Conservation (phyloP, 2,329 filamentous ascomycete genomes). For the Calonectria crousiana region DNA sequence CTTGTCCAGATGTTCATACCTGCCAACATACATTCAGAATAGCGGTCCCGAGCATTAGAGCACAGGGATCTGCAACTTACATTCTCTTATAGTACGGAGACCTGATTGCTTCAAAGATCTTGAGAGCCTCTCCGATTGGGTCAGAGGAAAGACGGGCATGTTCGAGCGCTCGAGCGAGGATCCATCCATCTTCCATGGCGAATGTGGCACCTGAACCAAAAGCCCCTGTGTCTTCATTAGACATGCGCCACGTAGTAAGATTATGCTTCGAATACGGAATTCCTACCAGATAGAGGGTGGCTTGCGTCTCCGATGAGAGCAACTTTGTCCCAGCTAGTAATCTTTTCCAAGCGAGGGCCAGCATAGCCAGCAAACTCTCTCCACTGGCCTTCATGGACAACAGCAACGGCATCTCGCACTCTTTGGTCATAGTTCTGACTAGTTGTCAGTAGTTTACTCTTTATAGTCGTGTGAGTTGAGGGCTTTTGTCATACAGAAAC, state of each 20-base stretch:
- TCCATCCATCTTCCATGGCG: slow-evolving; percentile 18
- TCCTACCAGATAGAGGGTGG: slow-evolving; percentile 8
- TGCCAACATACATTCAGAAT: not conserved
- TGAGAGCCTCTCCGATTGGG: not conserved
- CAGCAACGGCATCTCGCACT: not conserved
- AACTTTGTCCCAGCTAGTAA: slow-evolving; percentile 11
- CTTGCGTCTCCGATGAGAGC: slow-evolving; percentile 7
- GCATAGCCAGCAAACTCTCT: slow-evolving; percentile 8
- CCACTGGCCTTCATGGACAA: slow-evolving; percentile 5
- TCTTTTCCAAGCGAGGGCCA: not conserved
- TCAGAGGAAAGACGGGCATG: not conserved
- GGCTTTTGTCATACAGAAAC: not conserved
- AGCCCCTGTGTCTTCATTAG: not conserved
- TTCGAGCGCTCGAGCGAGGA: not conserved
- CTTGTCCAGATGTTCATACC: slow-evolving; percentile 6
- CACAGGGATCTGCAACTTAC: not conserved
- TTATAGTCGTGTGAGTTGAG: not conserved
- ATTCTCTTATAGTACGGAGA: slow-evolving; percentile 10
- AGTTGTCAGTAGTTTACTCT: not conserved
- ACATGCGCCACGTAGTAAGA: too few species aligned
- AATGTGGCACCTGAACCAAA: slow-evolving; percentile 9
- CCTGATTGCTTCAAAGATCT: slow-evolving; percentile 1
- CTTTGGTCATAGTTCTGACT: not conserved
- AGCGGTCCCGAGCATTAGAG: not conserved
- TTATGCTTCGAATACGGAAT: not conserved